Conservation (phyloP, 768 basidiomycete species). For the Saitozyma sp. region DNA sequence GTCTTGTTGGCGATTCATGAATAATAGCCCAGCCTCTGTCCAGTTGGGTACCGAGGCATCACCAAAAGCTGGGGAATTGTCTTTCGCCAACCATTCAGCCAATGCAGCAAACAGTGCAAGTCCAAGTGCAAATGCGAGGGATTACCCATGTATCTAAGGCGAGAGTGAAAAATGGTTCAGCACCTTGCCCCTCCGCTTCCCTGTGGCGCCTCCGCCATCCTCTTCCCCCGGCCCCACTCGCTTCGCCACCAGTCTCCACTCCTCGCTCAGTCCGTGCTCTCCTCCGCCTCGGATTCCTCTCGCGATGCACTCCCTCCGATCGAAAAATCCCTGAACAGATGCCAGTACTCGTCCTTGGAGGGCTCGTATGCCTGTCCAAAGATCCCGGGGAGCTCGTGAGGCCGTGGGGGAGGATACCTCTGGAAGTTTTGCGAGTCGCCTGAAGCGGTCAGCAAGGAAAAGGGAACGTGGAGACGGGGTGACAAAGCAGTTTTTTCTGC, state of each 20-base stretch:
- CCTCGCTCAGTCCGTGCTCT: not conserved
- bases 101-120: no score
- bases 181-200: no score
- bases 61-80: no score
- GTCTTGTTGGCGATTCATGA: no score
- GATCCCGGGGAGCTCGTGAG: slow-evolving; percentile 50
- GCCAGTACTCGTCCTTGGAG: slow-evolving; percentile 39
- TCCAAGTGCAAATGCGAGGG: no score
- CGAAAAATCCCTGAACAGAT: slow-evolving; percentile 42
- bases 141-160: no score
- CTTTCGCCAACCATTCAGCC: no score
- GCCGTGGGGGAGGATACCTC: slow-evolving; percentile 48
- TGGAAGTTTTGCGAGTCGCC: slow-evolving; percentile 53
- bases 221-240: no score
- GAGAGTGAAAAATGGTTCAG: no score
- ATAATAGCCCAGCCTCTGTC: no score
- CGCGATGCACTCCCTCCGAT: slow-evolving; percentile 15
- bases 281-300: not conserved
- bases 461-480: not conserved
- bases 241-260: not conserved
- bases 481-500: not conserved
- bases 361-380: slow-evolving; percentile 43
- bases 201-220: no score
- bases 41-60: no score
- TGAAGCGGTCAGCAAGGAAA: slow-evolving; percentile 15